phyloP scores from a whole-genome alignment of 257 asterid genomes.

The Solanum neorickii region DNA sequence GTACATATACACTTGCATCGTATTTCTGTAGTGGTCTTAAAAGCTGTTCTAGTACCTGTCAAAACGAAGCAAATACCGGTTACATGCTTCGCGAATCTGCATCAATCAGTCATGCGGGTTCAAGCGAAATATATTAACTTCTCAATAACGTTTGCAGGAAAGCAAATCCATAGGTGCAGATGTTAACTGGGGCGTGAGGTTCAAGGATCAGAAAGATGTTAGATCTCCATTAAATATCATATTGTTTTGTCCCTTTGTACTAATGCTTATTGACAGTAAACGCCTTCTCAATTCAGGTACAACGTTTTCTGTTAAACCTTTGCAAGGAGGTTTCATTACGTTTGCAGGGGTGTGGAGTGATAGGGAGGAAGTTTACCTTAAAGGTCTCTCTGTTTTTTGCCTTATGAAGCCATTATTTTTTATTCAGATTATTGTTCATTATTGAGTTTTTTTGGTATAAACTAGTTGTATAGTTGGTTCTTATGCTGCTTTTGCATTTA shows the following conservation, averaged over 20 bases:
- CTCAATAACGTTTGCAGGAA: slow-evolving; percentile 40
- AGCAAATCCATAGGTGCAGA: slow-evolving; percentile 92
- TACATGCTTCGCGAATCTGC: background rate
- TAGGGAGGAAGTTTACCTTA: slow-evolving; percentile 76
- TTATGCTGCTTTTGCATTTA: background rate
- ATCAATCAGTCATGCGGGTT: background rate
- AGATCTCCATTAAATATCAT: slow-evolving; percentile 13
- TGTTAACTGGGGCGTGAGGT: slow-evolving; percentile 98
- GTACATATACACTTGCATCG: background rate
- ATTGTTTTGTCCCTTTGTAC: background rate
- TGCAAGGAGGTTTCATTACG: slow-evolving; percentile 92
- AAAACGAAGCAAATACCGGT: background rate
- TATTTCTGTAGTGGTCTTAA: background rate
- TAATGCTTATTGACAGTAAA: background rate
- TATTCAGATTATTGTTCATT: background rate
- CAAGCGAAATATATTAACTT: background rate
- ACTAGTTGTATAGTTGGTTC: background rate
- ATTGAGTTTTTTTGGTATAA: background rate
- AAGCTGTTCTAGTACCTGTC: background rate
- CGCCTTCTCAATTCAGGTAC: slow-evolving; percentile 39
- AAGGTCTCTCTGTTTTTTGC: slow-evolving; percentile 35
- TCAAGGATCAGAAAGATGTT: slow-evolving; percentile 70
- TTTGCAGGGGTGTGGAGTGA: slow-evolving; percentile 73
- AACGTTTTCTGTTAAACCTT: slow-evolving; percentile 42
- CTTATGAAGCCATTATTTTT: background rate